These are phyloP conservation scores for Suillus clintonianus DNA, from an alignment of 768 basidiomycete species.

Conservation along the genomic window DNA sequence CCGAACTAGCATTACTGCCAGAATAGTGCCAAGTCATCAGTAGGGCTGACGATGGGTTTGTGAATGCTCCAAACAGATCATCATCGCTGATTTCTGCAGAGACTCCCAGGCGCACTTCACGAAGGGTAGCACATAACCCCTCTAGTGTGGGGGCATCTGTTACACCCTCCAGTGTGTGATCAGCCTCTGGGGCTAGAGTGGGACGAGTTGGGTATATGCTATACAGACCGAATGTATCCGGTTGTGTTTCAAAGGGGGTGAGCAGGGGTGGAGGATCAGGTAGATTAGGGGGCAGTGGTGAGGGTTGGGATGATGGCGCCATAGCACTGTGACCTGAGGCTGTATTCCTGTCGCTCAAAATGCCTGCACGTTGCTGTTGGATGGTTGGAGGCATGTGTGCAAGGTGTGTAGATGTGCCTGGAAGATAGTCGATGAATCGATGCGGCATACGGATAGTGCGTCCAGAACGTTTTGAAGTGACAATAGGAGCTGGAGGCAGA, in stretches of 20 bases:
- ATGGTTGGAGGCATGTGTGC: slow-evolving; percentile 3
- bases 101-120: background rate
- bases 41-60: slow-evolving; percentile 18
- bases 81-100: background rate
- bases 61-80: slow-evolving; percentile 19
- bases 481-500: background rate
- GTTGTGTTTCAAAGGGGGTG: slow-evolving; percentile 1
- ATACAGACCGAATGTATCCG: background rate
- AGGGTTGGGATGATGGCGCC: background rate
- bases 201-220: background rate
- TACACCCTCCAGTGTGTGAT: background rate
- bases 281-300: background rate
- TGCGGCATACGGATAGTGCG: background rate
- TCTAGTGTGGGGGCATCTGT: slow-evolving; percentile 2
- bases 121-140: background rate
- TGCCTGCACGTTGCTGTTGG: background rate
- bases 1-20: slow-evolving; percentile 28
- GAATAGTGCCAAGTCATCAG: slow-evolving; percentile 36
- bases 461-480: background rate
- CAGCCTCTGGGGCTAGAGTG: background rate
- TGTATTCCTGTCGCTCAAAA: background rate
- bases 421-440: background rate
- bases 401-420: background rate
- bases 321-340: background rate
- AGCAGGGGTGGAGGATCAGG: background rate